Conservation (phyloP, 2,329 filamentous ascomycete species). For the Xylaria sp. region DNA sequence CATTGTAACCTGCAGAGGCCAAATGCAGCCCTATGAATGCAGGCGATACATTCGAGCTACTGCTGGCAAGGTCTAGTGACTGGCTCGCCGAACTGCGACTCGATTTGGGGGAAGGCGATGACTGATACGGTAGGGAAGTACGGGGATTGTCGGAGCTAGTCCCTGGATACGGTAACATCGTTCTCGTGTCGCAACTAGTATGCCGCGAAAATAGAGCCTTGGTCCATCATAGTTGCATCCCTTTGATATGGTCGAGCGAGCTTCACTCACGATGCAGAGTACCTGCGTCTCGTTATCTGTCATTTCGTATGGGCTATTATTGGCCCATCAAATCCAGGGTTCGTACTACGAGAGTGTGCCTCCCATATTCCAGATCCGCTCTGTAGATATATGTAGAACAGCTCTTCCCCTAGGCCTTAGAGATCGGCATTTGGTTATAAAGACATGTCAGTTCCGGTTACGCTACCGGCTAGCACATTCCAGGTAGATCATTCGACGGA, state of each 20-base stretch:
- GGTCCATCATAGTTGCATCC: constrained; percentile 13
- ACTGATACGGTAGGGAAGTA: constrained; percentile 17
- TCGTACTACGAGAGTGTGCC: constrained; percentile 15
- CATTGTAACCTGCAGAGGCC: constrained; percentile 23
- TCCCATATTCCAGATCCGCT: neutral
- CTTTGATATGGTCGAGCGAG: constrained; percentile 16
- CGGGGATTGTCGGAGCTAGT: constrained; percentile 26
- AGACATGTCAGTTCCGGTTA: neutral
- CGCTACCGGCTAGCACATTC: neutral
- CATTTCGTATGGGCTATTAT: constrained; percentile 19
- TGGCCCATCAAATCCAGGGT: constrained; percentile 2
- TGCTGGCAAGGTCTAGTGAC: neutral
- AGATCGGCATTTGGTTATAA: constrained; percentile 3
- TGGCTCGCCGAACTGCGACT: constrained; percentile 9
- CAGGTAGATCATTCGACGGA: neutral
- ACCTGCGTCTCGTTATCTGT: constrained; percentile 6
- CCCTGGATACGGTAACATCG: constrained; percentile 25
- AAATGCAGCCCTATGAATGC: constrained; percentile 30
- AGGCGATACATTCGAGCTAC: constrained; percentile 16
- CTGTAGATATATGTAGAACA: constrained; percentile 19
- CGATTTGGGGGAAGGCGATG: neutral
- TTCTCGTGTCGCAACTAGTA: constrained; percentile 28
- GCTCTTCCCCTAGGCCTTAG: neutral
- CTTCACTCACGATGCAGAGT: constrained; percentile 20
- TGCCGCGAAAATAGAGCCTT: constrained; percentile 23